phyloP scores from a whole-genome alignment of 2,329 filamentous ascomycete species.

The Alternaria triticina region DNA sequence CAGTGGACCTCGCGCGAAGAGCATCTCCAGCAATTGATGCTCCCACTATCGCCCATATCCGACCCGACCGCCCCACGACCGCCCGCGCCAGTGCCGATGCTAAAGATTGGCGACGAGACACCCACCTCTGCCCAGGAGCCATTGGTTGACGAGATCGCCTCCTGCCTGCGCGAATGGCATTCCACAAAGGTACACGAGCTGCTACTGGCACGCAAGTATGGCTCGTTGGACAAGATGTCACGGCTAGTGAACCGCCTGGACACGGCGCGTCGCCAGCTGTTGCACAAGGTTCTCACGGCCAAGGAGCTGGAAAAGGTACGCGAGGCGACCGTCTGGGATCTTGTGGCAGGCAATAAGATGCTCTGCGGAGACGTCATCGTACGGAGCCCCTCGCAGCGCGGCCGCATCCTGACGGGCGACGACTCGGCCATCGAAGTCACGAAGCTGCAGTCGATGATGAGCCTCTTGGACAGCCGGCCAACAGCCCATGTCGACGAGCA shows the following conservation, averaged over 20 bases:
- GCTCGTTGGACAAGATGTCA: constrained; percentile 79
- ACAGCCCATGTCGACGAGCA: constrained; percentile 70
- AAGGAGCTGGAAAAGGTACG: constrained; percentile 82
- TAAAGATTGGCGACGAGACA: constrained; percentile 97
- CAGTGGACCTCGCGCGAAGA: constrained; percentile 50
- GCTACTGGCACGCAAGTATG: constrained; percentile 81
- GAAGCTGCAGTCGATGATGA: constrained; percentile 93
- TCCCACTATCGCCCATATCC: constrained; percentile 49
- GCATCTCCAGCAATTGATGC: constrained; percentile 45
- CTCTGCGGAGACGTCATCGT: constrained; percentile 95
- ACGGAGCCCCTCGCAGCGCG: constrained; percentile 81
- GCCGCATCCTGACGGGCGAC: constrained; percentile 85
- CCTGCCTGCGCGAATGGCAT: constrained; percentile 96
- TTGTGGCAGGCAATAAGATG: constrained; percentile 93
- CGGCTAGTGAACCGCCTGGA: constrained; percentile 83
- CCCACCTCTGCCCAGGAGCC: constrained; percentile 88
- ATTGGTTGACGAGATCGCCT: constrained; percentile 95
- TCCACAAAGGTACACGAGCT: constrained; percentile 95
- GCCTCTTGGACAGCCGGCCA: constrained; percentile 84
- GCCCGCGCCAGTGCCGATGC: constrained; percentile 91
- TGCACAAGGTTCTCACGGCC: constrained; percentile 90
- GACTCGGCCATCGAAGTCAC: constrained; percentile 93
- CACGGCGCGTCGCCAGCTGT: constrained; percentile 82
- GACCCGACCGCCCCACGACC: constrained; percentile 76
- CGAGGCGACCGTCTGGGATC: constrained; percentile 92